Evolutionary conservation across 2,329 filamentous ascomycete genomes (phyloP), one percentile per base, ranked within the genome.

Genomic region (Fusarium sp.): DNA sequence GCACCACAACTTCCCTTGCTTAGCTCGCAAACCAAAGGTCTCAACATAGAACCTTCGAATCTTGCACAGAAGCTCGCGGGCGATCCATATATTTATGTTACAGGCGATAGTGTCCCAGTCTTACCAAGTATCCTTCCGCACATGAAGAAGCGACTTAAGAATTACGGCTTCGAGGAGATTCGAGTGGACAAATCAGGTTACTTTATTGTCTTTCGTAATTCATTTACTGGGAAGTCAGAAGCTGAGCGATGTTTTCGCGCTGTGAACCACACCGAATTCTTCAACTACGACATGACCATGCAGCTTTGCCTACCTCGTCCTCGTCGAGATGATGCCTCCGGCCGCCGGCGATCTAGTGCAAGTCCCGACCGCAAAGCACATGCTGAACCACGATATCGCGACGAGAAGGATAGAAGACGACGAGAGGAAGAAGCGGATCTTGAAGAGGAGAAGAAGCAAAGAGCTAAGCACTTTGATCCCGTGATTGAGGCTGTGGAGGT

Each of bases 211-310:
- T 99, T 99, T 75, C 88, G 92, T 51, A 91, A 95, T 73, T 92
- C 89, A 3, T 86, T 88, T 56, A 84, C 86, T 10, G 95, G 95
- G 4, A 90, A 94, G 73, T 85, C 90, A 57, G 94, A 97, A 79
- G 91, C 93, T 1, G 90, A 92, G 71, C 86, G 92, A 65, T 97
- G 94, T 77, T 94, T 89, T 78, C 85, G 88, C 55, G 87, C 90
- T 52, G 94, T 92, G 70, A 90, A 97, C 77, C 91, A 92, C 77
- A 91, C 91, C 42, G 87, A 92, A 8, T 88, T 99, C 67, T 99
- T 99, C 82, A 97, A 92, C 2, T 98, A 98, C 65, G 83, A 82
- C 63, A 95, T 99, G 92, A 88, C 89, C 44, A 97, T 99, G 93
- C 91, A 95, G 76, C 89, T 93, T 57, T 91, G 72, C 66, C 73